Base-by-base conservation (phyloP, 2,329 filamentous ascomycete genomes). In the Lizonia empirigonia region DNA sequence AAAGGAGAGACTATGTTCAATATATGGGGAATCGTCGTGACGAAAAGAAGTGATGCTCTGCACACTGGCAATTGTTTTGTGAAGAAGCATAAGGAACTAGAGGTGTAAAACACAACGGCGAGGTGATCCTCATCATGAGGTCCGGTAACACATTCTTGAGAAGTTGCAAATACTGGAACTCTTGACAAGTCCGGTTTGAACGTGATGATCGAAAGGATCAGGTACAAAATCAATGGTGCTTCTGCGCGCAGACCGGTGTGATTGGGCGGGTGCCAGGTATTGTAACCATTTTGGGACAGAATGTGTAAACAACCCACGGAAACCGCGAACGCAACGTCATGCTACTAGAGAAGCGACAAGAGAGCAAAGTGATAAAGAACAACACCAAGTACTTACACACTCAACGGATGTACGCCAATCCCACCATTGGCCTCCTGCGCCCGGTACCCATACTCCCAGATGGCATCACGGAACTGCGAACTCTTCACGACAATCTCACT, bases 381-480 rank as follows among this genome's bases (percentile, higher is more conserved):
- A 35, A 42, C 34, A 39, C 33, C 38, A 35, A 48, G 20, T 45
- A 85, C 88, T 83, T 80, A 93, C 90, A 83, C 82, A 71, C 86
- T 84, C 68, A 92, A 78, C 75, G 95, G 90, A 18, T 87, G 89
- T 44, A 96, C 87, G 59, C 85, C 84, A 58, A 95, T 87, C 35
- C 91, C 92, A n/a, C 89, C 90, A 52, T 86, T 83, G 35, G 85
- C 79, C n/a, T 82, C 82, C 35, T 83, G 82, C 52, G 87, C 77
- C 57, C 87, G 83, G 69, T 93, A 90, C 13, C 87, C 85, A 76
- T 97, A 97, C 55, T 88, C 84, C 94, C 94, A 99, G 60, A 87
- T 81, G 3, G 92, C 92, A 62, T 89, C 85, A 34, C 85, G 77
- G 72, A 99, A 99, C 76, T 99, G 94, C 40, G 94, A 94, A 65